Evolutionary conservation across 2,329 filamentous ascomycete genomes (phyloP).

Genomic region (Penicillium verrucosum): DNA sequence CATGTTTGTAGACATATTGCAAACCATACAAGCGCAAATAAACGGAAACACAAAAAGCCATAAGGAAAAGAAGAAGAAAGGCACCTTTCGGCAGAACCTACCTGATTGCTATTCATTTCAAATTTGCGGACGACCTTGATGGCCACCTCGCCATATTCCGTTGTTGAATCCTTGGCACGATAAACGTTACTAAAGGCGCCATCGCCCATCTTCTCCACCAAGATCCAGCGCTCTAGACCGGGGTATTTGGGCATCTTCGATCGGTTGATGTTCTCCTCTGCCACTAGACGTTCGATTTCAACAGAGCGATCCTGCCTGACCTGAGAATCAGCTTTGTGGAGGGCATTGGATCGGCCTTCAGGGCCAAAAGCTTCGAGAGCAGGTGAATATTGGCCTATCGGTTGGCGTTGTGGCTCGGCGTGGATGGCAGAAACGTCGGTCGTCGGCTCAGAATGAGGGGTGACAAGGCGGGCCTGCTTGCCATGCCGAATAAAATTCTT

Average conservation of each 20-base stretch:
- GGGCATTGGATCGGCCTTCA: constrained; percentile 60
- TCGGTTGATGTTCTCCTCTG: constrained; percentile 83
- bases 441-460: constrained; percentile 59
- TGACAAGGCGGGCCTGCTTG: constrained; percentile 78
- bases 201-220: constrained; percentile 97
- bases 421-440: constrained; percentile 63
- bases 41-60: constrained; percentile 24
- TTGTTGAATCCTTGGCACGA: constrained; percentile 72
- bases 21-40: constrained; percentile 21
- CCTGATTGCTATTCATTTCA: constrained; percentile 98
- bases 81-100: constrained; percentile 52
- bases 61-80: constrained; percentile 31
- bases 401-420: constrained; percentile 58
- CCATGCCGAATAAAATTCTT: constrained; percentile 99
- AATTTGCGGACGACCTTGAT: constrained; percentile 99
- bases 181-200: constrained; percentile 99
- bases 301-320: constrained; percentile 52
- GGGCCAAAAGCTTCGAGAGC: constrained; percentile 60
- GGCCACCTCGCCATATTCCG: constrained; percentile 74
- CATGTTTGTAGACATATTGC: constrained; percentile 33
- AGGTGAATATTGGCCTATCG: constrained; percentile 47
- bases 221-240: constrained; percentile 77
- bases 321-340: constrained; percentile 62
- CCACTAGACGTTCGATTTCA: constrained; percentile 79
- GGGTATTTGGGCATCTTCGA: constrained; percentile 83